Percentiles rank a stretch among this genome's conserved stretches.
Evolutionary conservation across 1,284 basidiomycete species (phyloP).

Genomic region (Lignosus rhinocerotis): DNA sequence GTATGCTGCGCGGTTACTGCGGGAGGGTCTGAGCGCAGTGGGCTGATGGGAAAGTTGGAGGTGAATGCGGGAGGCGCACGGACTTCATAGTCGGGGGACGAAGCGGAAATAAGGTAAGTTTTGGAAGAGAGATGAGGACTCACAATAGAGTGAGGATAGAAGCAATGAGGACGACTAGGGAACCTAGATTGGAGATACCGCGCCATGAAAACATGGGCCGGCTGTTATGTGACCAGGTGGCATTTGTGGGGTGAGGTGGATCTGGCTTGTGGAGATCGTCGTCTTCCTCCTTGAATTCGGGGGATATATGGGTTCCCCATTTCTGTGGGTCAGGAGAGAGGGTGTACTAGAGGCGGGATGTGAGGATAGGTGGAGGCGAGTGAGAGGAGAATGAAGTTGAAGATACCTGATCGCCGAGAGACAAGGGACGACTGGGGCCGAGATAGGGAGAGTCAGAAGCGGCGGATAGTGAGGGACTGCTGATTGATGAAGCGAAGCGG

Average conservation of each 20-base stretch:
- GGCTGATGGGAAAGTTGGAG: too few relatives aligned
- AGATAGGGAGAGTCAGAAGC: slow-evolving; percentile 33
- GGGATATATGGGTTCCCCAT: slow-evolving; percentile 33
- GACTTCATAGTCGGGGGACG: not conserved
- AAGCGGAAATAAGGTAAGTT: slow-evolving; percentile 3
- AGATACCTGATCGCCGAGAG: slow-evolving; percentile 30
- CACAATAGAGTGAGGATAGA: slow-evolving; percentile 41
- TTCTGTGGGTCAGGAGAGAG: slow-evolving; percentile 32
- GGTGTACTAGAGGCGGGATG: slow-evolving; percentile 24
- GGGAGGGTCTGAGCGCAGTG: too few relatives aligned
- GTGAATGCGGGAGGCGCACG: not conserved
- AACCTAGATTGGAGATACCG: slow-evolving; percentile 36
- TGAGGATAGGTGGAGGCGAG: slow-evolving; percentile 1
- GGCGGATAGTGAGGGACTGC: slow-evolving; percentile 26
- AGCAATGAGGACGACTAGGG: slow-evolving; percentile 31
- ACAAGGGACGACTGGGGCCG: slow-evolving; percentile 31
- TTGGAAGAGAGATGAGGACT: slow-evolving; percentile 16
- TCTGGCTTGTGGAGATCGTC: slow-evolving; percentile 38
- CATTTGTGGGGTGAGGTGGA: slow-evolving; percentile 18
- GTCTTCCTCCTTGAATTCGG: slow-evolving; percentile 35
- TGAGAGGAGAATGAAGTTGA: not conserved
- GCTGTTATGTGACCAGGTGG: slow-evolving; percentile 24
- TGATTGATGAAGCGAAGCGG: slow-evolving; percentile 22
- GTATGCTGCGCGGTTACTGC: too few relatives aligned
- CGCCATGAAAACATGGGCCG: slow-evolving; percentile 32